Evolutionary conservation across 2,329 filamentous ascomycete genomes (phyloP).

Genomic region (Neonectria magnoliae): DNA sequence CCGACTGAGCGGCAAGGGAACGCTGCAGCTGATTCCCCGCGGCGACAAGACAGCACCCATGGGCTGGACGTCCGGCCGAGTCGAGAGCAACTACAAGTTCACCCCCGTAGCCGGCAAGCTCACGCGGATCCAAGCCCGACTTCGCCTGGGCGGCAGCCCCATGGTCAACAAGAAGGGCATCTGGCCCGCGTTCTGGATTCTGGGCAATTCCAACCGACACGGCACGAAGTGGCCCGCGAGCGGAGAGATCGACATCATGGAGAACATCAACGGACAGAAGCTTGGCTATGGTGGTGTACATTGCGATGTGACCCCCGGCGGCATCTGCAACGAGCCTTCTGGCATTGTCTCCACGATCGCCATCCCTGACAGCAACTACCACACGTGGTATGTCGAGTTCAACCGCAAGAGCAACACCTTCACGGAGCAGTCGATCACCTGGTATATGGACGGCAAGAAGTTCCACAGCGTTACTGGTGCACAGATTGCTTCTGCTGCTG

Average conservation of each 20-base stretch:
- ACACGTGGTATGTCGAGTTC: conserved; percentile 61
- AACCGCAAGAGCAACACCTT: conserved; percentile 59
- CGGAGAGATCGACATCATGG: conserved; percentile 68
- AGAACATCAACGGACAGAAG: conserved; percentile 61
- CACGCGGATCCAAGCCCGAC: conserved; percentile 57
- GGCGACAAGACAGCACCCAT: conserved; percentile 46
- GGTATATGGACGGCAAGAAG: conserved; percentile 57
- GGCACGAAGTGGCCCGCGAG: conserved; percentile 62
- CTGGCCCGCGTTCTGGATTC: conserved; percentile 69
- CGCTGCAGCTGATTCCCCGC: conserved; percentile 62
- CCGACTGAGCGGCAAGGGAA: conserved; percentile 60
- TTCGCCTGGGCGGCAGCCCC: conserved; percentile 58
- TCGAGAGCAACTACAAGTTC: conserved; percentile 60
- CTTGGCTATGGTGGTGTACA: conserved; percentile 62
- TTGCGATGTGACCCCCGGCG: conserved; percentile 57
- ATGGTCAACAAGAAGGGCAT: conserved; percentile 60
- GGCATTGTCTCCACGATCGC: conserved; percentile 51
- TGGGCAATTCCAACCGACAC: conserved; percentile 60
- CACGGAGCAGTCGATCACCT: conserved; percentile 60
- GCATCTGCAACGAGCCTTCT: conserved; percentile 61
- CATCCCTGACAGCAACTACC: conserved; percentile 55
- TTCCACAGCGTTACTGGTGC: conserved; percentile 57
- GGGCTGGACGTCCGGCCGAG: conserved; percentile 65
- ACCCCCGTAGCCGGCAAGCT: conserved; percentile 57
- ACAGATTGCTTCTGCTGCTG: conserved; percentile 54